Base-by-base conservation (phyloP, 148 eudicot species). In the Rhododendron williamsianum region DNA sequence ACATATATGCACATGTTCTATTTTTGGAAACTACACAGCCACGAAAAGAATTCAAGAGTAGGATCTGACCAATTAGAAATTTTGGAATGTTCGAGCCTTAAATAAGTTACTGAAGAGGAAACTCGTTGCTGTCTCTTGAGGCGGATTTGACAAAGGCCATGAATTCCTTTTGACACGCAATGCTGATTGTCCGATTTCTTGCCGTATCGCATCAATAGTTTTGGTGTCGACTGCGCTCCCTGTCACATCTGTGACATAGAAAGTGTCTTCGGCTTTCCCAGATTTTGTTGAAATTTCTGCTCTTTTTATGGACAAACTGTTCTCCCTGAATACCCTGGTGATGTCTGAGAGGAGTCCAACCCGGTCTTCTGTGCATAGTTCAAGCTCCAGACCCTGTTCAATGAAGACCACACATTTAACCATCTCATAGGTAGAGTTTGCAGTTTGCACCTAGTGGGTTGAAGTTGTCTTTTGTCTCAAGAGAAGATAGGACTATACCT, bases 291-390 rank as follows among this genome's bases (percentile, higher is more conserved):
- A 90, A 43, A 96, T 93, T 83, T 93, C 95, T 45, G 99, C 98
- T 86, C 98, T 90, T 89, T 83, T 90, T 81, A 96, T 89, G 41
- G 88, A 89, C 83, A 96, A 60, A 43, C 97, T 91, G 78, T 95
- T 93, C 87, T 96, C 99, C 85, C 99, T 89, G 81, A 96, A 93
- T 51, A 94, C 69, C 25, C 97, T 92, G 33, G 99, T 96, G 86
- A 96, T 91, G 52, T 96, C 99, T 6, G 98, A 93, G 38, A 96
- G 90, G 48, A 96, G 95, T 21, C 98, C 99, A 38, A 88, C 89
- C 16, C 96, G 90, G 84, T 96, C 99, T 84, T 94, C 95, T 1
- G 96, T 89, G 84, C 93, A 86, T 35, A 96, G 86, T 89, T 94
- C 95, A 82, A 96, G 86, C 87, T 93, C 94, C 76, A 94, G 78